These are phyloP conservation scores for Colletotrichum musae DNA, from an alignment of 2,329 filamentous ascomycete genomes.

Conservation along the genomic window DNA sequence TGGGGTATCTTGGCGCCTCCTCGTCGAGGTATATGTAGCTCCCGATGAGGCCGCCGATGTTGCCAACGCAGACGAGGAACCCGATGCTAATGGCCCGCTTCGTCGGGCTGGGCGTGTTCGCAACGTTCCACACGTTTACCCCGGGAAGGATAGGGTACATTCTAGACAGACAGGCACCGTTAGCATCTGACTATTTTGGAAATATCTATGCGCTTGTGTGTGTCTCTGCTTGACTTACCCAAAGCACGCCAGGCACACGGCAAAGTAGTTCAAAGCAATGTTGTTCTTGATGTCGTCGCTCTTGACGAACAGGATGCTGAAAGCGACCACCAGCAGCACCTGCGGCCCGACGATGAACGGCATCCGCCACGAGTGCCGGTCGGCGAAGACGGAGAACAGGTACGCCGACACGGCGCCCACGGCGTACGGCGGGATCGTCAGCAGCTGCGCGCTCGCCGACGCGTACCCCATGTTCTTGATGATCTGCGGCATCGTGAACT, in stretches of 20 bases:
- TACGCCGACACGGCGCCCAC: conserved; percentile 52
- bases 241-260: conserved; percentile 57
- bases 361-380: conserved; percentile 55
- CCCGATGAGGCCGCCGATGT: conserved; percentile 51
- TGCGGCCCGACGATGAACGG: conserved; percentile 55
- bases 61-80: conserved; percentile 56
- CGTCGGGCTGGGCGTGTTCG: conserved; percentile 54
- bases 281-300: conserved; percentile 55
- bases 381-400: conserved; percentile 52
- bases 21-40: conserved; percentile 42
- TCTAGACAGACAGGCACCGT: conserved; percentile 43
- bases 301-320: conserved; percentile 53
- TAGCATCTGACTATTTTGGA: neutral
- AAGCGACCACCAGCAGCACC: conserved; percentile 51
- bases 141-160: conserved; percentile 60
- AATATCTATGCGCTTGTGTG: neutral
- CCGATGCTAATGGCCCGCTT: conserved; percentile 60
- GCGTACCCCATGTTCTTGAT: conserved; percentile 58
- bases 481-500: conserved; percentile 55
- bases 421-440: conserved; percentile 55
- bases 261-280: conserved; percentile 59
- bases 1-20: conserved; percentile 40
- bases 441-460: conserved; percentile 48
- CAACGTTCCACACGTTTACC: conserved; percentile 58
- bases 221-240: conserved; percentile 41